Evolutionary conservation across 23 red algal species (phyloP).

Genomic region (Gracilariopsis chorda): DNA sequence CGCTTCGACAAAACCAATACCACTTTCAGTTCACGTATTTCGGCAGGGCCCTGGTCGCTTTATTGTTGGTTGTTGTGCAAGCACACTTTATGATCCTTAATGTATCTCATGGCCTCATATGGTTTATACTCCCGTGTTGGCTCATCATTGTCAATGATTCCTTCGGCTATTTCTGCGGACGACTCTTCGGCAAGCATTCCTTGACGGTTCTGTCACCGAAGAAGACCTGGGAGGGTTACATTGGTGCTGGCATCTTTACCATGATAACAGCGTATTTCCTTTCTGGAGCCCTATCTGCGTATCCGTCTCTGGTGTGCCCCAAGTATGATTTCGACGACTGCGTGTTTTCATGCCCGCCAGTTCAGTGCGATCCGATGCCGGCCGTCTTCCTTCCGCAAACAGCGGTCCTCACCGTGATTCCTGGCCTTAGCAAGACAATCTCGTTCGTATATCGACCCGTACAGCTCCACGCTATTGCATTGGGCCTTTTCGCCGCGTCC

Average conservation of each 20-base stretch:
- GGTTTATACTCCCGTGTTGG: constrained; percentile 90
- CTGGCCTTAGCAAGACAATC: constrained; percentile 12
- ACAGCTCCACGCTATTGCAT: constrained; percentile 82
- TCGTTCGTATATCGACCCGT: constrained; percentile 55
- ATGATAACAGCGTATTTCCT: constrained; percentile 82
- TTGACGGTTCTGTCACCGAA: constrained; percentile 87
- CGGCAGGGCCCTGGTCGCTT: constrained; percentile 74
- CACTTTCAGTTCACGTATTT: constrained; percentile 89
- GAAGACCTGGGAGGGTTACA: constrained; percentile 99
- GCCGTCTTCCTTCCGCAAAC: constrained; percentile 5
- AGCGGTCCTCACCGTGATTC: constrained; percentile 14
- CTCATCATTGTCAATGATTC: constrained; percentile 95
- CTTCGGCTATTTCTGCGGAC: constrained; percentile 91
- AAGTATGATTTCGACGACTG: constrained; percentile 97
- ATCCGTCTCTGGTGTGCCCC: constrained; percentile 80
- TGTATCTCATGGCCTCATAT: constrained; percentile 86
- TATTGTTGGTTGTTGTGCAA: constrained; percentile 89
- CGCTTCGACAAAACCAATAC: constrained; percentile 67
- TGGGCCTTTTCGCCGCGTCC: constrained; percentile 83
- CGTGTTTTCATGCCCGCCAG: constrained; percentile 51
- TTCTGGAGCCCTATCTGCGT: constrained; percentile 57
- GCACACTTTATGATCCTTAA: constrained; percentile 98
- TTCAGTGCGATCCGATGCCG: constrained; percentile 52
- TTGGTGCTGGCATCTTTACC: constrained; percentile 88
- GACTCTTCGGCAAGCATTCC: constrained; percentile 73